Evolutionary conservation across 352 stramenopile genomes (phyloP).

Genomic region (Phytophthora uliginosa): DNA sequence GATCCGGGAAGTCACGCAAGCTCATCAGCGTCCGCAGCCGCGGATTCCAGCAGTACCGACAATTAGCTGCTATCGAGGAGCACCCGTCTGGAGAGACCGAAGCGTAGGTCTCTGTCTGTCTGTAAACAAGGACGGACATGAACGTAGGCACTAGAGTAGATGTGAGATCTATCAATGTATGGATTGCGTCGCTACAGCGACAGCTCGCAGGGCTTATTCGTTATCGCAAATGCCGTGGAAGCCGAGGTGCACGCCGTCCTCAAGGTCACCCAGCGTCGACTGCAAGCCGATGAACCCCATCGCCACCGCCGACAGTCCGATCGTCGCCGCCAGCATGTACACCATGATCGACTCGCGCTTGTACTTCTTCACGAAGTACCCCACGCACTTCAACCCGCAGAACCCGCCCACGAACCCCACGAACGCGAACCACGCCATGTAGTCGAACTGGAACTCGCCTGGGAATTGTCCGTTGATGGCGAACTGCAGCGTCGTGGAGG

Average conservation of each 20-base stretch:
- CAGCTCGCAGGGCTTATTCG: constrained; percentile 33
- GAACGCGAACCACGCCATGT: constrained; percentile 89
- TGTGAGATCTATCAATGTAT: constrained; percentile 14
- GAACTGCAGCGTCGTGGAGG: constrained; percentile 93
- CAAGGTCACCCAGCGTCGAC: constrained; percentile 59
- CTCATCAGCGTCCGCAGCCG: constrained; percentile 68
- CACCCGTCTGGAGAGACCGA: constrained; percentile 36
- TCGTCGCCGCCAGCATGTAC: constrained; percentile 71
- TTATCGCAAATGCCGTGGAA: constrained; percentile 72
- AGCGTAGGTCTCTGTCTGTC: constrained; percentile 27
- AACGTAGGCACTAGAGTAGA: not conserved
- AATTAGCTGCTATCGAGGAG: constrained; percentile 57
- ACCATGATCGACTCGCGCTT: constrained; percentile 87
- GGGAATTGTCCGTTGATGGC: constrained; percentile 80
- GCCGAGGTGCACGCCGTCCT: constrained; percentile 62
- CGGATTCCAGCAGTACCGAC: constrained; percentile 37
- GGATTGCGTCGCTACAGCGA: constrained; percentile 11
- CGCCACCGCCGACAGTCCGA: constrained; percentile 67
- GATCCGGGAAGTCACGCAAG: constrained; percentile 43
- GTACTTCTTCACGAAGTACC: constrained; percentile 92
- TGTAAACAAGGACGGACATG: no score
- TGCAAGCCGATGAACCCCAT: constrained; percentile 73
- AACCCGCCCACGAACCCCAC: constrained; percentile 90
- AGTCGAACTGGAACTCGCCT: constrained; percentile 88
- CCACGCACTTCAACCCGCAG: constrained; percentile 81